Conservation (phyloP, 768 basidiomycete genomes). For the Chlorophyllum brunneum region DNA sequence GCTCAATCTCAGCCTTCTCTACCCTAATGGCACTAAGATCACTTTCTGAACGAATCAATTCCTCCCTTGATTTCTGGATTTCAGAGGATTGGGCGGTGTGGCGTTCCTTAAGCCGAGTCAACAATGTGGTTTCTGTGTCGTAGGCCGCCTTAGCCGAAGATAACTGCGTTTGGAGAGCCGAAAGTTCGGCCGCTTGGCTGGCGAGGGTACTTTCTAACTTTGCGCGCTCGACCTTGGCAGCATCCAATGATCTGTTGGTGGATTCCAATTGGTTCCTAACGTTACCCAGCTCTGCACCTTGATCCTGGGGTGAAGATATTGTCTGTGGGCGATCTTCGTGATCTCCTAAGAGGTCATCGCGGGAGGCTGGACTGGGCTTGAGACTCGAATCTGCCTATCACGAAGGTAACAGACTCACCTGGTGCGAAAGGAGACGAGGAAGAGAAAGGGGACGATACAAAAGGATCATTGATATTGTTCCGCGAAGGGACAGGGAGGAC, state of each 20-base stretch:
- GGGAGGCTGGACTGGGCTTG: constrained; percentile 2
- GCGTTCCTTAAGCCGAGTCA: constrained; percentile 67
- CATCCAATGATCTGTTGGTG: constrained; percentile 68
- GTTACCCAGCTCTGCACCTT: constrained; percentile 86
- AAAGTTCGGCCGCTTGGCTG: constrained; percentile 69
- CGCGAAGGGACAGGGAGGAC: constrained; percentile 21
- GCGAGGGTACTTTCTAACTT: constrained; percentile 62
- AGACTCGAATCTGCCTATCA: neutral
- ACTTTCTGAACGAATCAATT: constrained; percentile 87
- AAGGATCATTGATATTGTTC: constrained; percentile 43
- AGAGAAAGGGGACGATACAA: constrained; percentile 21
- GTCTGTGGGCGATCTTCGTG: constrained; percentile 53
- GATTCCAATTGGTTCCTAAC: constrained; percentile 80
- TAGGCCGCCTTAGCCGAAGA: constrained; percentile 80
- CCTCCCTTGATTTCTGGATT: constrained; percentile 67
- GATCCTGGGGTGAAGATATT: constrained; percentile 56
- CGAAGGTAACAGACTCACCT: constrained; percentile 23
- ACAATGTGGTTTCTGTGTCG: constrained; percentile 75
- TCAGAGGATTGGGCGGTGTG: constrained; percentile 62
- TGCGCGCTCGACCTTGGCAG: constrained; percentile 61
- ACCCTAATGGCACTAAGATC: constrained; percentile 84
- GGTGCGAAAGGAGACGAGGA: constrained; percentile 28
- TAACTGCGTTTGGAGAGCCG: constrained; percentile 79
- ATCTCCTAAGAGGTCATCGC: constrained; percentile 65
- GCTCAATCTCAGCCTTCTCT: constrained; percentile 91